Conservation (phyloP, 345 rosid genomes). For the Firmiana major region DNA sequence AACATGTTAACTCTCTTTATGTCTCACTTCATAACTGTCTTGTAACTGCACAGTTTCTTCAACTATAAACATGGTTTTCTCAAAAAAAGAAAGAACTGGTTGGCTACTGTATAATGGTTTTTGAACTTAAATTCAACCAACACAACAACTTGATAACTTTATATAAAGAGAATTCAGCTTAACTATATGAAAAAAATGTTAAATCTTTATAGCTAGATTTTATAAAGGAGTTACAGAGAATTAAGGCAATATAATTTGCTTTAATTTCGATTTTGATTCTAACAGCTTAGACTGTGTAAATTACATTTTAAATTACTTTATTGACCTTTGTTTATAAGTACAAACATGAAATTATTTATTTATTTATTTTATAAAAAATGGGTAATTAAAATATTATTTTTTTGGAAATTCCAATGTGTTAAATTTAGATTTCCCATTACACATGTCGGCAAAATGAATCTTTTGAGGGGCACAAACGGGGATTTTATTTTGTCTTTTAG, state of each 20-base stretch:
- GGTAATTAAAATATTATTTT: background rate
- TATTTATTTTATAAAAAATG: background rate
- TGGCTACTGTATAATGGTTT: background rate
- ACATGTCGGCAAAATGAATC: background rate
- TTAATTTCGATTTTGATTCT: constrained; percentile 9
- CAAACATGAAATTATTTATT: background rate
- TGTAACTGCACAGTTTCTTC: background rate
- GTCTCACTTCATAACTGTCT: background rate
- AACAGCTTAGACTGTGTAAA: constrained; percentile 3
- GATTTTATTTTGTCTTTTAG: constrained; percentile 5
- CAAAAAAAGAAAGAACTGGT: background rate
- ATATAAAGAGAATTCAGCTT: background rate
- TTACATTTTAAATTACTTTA: background rate
- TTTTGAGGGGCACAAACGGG: background rate
- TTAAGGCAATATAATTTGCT: constrained; percentile 17
- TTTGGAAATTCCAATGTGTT: constrained; percentile 12
- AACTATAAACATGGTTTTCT: background rate
- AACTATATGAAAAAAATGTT: background rate
- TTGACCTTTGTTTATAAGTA: background rate
- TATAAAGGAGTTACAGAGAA: constrained; percentile 13
- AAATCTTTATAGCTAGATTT: constrained; percentile 6
- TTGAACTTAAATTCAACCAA: background rate
- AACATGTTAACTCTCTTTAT: background rate
- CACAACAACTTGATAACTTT: background rate
- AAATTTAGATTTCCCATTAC: constrained; percentile 5